Evolutionary conservation across 2,329 filamentous ascomycete genomes (phyloP).

Genomic region (Talaromyces atroroseus): DNA sequence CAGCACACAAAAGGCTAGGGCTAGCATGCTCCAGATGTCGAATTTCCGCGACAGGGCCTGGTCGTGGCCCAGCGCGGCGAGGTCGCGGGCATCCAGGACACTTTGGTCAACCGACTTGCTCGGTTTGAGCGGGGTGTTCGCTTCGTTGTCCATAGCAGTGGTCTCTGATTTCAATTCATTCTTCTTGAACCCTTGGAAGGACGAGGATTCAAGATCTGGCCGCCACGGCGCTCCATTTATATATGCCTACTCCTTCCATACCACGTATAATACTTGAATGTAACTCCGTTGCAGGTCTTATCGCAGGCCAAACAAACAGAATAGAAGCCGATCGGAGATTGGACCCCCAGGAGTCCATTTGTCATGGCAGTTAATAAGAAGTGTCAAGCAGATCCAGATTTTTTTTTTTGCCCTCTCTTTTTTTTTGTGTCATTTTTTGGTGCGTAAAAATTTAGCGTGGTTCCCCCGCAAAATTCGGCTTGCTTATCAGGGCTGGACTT

Average conservation of each 20-base stretch:
- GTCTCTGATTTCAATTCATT: background rate
- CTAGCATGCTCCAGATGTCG: slow-evolving; percentile 52
- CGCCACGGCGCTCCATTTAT: too few species aligned
- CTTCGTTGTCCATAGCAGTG: slow-evolving; percentile 5
- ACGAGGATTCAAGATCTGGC: background rate
- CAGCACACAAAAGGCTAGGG: slow-evolving; percentile 53
- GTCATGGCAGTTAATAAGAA: background rate
- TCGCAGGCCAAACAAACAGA: background rate
- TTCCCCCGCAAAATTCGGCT: slow-evolving; percentile 9
- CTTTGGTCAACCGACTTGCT: slow-evolving; percentile 22
- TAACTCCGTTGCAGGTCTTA: background rate
- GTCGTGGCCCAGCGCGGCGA: slow-evolving; percentile 40
- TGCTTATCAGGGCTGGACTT: slow-evolving; percentile 2
- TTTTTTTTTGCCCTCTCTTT: background rate
- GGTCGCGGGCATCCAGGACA: slow-evolving; percentile 37
- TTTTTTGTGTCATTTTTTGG: background rate
- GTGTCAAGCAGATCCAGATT: background rate
- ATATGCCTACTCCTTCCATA: too few species aligned
- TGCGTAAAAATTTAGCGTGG: too few species aligned
- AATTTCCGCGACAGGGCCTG: slow-evolving; percentile 46
- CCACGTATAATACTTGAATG: too few species aligned
- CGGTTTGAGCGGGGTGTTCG: slow-evolving; percentile 7
- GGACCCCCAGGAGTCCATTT: slow-evolving; percentile 5
- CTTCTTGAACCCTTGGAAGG: background rate
- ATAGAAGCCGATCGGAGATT: slow-evolving; percentile 11